phyloP scores from a whole-genome alignment of 2,329 filamentous ascomycete species.

The Plectosphaerella sp. region DNA sequence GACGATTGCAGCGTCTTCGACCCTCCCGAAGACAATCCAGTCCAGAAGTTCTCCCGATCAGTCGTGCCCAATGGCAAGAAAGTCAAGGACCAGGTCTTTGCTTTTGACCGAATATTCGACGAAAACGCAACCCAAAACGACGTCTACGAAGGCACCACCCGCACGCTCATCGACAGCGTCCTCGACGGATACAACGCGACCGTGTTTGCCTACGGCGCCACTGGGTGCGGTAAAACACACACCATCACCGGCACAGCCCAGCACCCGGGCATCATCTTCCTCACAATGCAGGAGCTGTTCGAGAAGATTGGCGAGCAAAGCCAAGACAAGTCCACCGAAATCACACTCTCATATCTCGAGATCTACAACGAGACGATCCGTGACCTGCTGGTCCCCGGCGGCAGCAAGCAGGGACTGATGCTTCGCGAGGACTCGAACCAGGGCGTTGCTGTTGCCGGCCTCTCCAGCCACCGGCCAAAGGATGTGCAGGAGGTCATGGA shows the following conservation, averaged over 20 bases:
- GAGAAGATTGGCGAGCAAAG: constrained; percentile 87
- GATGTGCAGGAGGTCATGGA: constrained; percentile 98
- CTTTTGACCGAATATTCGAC: constrained; percentile 95
- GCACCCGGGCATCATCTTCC: constrained; percentile 94
- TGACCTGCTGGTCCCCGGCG: constrained; percentile 82
- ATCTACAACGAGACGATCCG: constrained; percentile 99
- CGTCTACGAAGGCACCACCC: constrained; percentile 92
- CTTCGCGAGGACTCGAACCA: constrained; percentile 93
- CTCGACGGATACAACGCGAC: constrained; percentile 98
- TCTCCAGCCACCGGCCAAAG: constrained; percentile 86
- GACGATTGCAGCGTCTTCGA: constrained; percentile 74
- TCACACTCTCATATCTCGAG: constrained; percentile 91
- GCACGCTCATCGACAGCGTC: constrained; percentile 85
- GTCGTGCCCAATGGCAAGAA: constrained; percentile 82
- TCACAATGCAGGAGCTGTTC: constrained; percentile 98
- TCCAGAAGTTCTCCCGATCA: constrained; percentile 80
- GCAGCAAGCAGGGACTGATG: constrained; percentile 80
- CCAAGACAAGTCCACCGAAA: constrained; percentile 82
- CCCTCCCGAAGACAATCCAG: constrained; percentile 88
- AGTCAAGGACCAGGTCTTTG: constrained; percentile 96
- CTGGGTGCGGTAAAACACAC: constrained; percentile 97
- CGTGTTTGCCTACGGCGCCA: constrained; percentile 96
- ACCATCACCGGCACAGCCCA: constrained; percentile 91
- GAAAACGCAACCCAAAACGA: constrained; percentile 89
- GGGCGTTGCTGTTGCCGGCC: constrained; percentile 81